Evolutionary conservation across 2,329 filamentous ascomycete genomes (phyloP).

Genomic region (Fusarium coffeatum): DNA sequence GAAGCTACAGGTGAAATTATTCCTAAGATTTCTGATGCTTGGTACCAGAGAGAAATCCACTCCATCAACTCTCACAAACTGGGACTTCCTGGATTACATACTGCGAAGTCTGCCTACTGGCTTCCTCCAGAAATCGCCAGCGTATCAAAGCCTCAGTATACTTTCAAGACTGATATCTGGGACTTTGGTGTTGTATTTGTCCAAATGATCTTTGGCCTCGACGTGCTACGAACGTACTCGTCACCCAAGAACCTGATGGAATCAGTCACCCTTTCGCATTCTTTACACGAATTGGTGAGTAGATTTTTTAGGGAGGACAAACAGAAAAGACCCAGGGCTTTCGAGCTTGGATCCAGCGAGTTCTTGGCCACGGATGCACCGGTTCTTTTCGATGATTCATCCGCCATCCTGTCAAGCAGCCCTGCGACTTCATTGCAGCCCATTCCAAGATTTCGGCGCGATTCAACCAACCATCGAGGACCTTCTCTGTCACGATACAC

Average conservation of each 20-base stretch:
- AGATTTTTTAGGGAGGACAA: constrained; percentile 88
- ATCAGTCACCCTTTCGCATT: constrained; percentile 75
- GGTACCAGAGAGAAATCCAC: constrained; percentile 76
- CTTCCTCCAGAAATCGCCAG: constrained; percentile 79
- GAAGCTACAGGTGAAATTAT: constrained; percentile 75
- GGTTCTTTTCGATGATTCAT: constrained; percentile 62
- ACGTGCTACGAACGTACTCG: constrained; percentile 79
- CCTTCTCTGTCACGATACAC: constrained; percentile 77
- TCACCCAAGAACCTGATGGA: constrained; percentile 81
- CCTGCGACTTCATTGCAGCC: constrained; percentile 58
- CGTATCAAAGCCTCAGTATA: constrained; percentile 71
- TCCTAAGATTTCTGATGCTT: constrained; percentile 79
- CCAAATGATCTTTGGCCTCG: constrained; percentile 92
- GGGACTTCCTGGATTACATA: constrained; percentile 63
- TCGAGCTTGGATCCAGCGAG: constrained; percentile 74
- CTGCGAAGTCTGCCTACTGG: constrained; percentile 84
- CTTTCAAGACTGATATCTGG: constrained; percentile 91
- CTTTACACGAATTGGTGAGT: constrained; percentile 81
- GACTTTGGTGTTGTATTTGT: constrained; percentile 91
- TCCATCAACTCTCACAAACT: constrained; percentile 66
- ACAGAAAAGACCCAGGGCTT: constrained; percentile 86
- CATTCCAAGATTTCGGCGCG: constrained; percentile 66
- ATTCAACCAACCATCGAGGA: constrained; percentile 66
- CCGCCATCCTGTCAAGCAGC: constrained; percentile 55
- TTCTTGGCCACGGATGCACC: constrained; percentile 74